Percentiles rank a stretch among this genome's conserved stretches.
phyloP scores from a whole-genome alignment of 768 basidiomycete species.

The Lentinula aciculospora region DNA sequence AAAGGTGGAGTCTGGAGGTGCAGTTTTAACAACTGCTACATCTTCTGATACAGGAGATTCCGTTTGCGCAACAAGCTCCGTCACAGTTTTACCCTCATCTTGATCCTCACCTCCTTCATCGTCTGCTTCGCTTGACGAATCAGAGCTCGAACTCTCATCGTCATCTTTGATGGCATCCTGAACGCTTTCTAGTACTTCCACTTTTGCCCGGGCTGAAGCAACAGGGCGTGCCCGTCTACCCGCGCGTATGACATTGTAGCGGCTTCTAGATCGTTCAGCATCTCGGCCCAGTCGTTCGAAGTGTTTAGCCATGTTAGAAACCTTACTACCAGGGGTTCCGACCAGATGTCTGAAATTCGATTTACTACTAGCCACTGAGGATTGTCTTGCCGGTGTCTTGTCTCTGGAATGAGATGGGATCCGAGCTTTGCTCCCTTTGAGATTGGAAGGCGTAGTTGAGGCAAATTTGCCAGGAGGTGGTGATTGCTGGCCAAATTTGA shows the following conservation, averaged over 20 bases:
- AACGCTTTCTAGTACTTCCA: constrained; percentile 84
- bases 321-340: constrained; percentile 54
- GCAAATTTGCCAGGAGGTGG: constrained; percentile 32
- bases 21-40: constrained; percentile 15
- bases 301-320: constrained; percentile 84
- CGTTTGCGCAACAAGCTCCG: constrained; percentile 19
- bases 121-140: constrained; percentile 35
- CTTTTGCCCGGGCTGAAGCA: constrained; percentile 80
- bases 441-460: constrained; percentile 20
- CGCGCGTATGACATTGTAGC: constrained; percentile 75
- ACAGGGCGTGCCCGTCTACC: constrained; percentile 88
- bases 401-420: constrained; percentile 33
- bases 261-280: constrained; percentile 65
- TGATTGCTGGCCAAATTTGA: constrained; percentile 37
- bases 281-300: constrained; percentile 83
- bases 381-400: constrained; percentile 36
- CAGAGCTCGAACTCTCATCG: constrained; percentile 71
- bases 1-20: constrained; percentile 16
- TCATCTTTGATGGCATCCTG: constrained; percentile 80
- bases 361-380: constrained; percentile 37
- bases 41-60: constrained; percentile 22
- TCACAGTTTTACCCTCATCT: constrained; percentile 17
- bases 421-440: constrained; percentile 33
- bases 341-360: constrained; percentile 50
- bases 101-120: constrained; percentile 26